phyloP scores from a whole-genome alignment of 768 basidiomycete species.

The Lactifluus hygrophoroides region DNA sequence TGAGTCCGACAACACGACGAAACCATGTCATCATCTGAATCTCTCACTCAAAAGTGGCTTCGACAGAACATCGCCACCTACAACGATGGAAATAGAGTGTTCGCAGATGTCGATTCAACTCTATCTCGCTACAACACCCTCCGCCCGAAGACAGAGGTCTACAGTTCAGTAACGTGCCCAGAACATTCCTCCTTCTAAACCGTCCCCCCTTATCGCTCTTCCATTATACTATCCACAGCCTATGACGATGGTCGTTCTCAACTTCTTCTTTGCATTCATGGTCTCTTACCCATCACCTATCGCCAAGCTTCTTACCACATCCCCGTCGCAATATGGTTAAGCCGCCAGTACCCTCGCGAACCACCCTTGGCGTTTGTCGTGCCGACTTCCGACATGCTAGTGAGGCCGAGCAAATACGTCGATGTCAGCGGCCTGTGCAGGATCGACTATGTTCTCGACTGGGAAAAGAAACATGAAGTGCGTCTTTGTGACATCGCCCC shows the following conservation, averaged over 20 bases:
- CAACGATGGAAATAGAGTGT: slow-evolving; percentile 45
- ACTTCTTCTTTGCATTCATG: slow-evolving; percentile 83
- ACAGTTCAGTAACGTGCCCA: slow-evolving; percentile 40
- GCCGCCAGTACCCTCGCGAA: slow-evolving; percentile 70
- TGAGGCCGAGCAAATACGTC: slow-evolving; percentile 64
- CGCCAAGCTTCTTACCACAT: slow-evolving; percentile 81
- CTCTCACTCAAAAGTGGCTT: slow-evolving; percentile 50
- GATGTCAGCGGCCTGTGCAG: slow-evolving; percentile 73
- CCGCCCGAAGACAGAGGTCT: slow-evolving; percentile 73
- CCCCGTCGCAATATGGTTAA: slow-evolving; percentile 83
- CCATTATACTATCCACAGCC: slow-evolving; percentile 37
- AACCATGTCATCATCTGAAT: slow-evolving; percentile 20
- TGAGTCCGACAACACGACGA: background rate
- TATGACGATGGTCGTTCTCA: slow-evolving; percentile 94
- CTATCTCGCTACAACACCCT: slow-evolving; percentile 48
- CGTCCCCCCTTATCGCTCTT: slow-evolving; percentile 14
- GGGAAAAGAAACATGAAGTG: slow-evolving; percentile 83
- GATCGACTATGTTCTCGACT: slow-evolving; percentile 62
- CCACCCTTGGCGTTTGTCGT: slow-evolving; percentile 89
- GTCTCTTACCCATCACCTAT: slow-evolving; percentile 82
- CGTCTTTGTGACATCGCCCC: slow-evolving; percentile 25
- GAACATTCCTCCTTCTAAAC: slow-evolving; percentile 8
- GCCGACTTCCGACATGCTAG: slow-evolving; percentile 84
- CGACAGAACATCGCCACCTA: slow-evolving; percentile 56
- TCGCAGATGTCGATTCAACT: slow-evolving; percentile 51